Percentiles rank a stretch among this genome's conserved stretches.
phyloP scores from a whole-genome alignment of 2,329 filamentous ascomycete genomes.

The Beauveria sp. region DNA sequence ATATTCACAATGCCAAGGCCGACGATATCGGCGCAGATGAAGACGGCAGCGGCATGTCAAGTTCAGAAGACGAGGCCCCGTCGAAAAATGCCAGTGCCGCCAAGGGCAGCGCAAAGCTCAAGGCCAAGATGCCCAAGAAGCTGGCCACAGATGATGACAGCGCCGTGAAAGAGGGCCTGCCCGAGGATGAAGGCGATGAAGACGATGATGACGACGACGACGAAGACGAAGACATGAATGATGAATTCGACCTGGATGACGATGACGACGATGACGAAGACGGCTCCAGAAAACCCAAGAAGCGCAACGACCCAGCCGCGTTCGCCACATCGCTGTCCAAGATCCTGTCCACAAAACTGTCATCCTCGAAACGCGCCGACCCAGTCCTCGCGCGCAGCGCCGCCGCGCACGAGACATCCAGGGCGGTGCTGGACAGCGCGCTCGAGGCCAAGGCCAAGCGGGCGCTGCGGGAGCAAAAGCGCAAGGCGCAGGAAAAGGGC shows the following conservation, averaged over 20 bases:
- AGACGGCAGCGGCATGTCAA: slow-evolving; percentile 27
- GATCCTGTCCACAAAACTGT: slow-evolving; percentile 84
- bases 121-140: slow-evolving; percentile 20
- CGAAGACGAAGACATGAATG: slow-evolving; percentile 30
- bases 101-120: slow-evolving; percentile 22
- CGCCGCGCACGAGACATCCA: slow-evolving; percentile 63
- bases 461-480: slow-evolving; percentile 74
- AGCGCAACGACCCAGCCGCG: slow-evolving; percentile 84
- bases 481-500: slow-evolving; percentile 73
- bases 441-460: slow-evolving; percentile 75
- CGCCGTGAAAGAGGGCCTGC: slow-evolving; percentile 21
- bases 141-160: slow-evolving; percentile 28
- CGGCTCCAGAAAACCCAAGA: slow-evolving; percentile 44
- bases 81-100: slow-evolving; percentile 21
- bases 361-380: slow-evolving; percentile 72
- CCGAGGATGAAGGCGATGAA: slow-evolving; percentile 20
- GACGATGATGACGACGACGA: slow-evolving; percentile 23
- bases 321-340: slow-evolving; percentile 92
- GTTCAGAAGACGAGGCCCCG: slow-evolving; percentile 29
- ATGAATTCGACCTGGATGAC: slow-evolving; percentile 26
- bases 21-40: slow-evolving; percentile 39
- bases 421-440: slow-evolving; percentile 64
- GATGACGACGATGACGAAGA: slow-evolving; percentile 27
- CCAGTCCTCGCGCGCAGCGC: slow-evolving; percentile 84
- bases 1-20: slow-evolving; percentile 44